A percentile compares a stretch with the other conserved stretches of the same genome.
Evolutionary conservation across 352 stramenopile species (phyloP).

Genomic region (Phytophthora rubi): DNA sequence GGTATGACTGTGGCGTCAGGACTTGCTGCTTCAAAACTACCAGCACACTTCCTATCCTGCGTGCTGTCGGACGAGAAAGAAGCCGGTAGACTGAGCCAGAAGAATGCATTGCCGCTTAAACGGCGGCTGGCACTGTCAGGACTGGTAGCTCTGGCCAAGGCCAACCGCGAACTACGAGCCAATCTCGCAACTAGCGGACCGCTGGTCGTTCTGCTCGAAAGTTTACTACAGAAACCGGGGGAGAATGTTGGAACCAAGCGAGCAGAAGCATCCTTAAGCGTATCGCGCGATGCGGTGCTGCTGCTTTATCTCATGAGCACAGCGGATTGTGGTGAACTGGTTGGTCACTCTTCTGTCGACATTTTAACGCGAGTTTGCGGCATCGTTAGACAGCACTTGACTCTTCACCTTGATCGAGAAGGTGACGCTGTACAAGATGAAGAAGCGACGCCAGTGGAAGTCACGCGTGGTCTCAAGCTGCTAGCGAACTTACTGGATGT

Average conservation of each 20-base stretch:
- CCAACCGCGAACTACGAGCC: conserved; percentile 38
- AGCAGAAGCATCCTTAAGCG: background rate
- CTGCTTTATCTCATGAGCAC: conserved; percentile 38
- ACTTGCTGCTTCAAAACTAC: conserved; percentile 51
- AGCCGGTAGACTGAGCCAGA: background rate
- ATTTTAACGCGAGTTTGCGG: conserved; percentile 24
- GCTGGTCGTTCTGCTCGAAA: conserved; percentile 46
- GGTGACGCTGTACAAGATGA: conserved; percentile 15
- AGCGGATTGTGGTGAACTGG: conserved; percentile 18
- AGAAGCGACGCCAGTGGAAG: conserved; percentile 17
- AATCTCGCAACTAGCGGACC: conserved; percentile 31
- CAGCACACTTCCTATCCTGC: conserved; percentile 54
- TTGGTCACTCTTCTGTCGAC: conserved; percentile 17
- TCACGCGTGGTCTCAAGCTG: conserved; percentile 47
- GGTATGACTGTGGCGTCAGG: conserved; percentile 27
- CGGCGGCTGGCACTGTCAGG: conserved; percentile 37
- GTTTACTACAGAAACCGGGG: conserved; percentile 12
- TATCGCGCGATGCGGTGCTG: conserved; percentile 36
- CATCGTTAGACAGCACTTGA: conserved; percentile 10
- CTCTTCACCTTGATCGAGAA: background rate
- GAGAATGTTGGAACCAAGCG: background rate
- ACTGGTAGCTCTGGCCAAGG: conserved; percentile 48
- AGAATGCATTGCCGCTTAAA: conserved; percentile 20
- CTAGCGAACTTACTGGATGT: conserved; percentile 55
- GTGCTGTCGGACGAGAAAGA: conserved; percentile 28